Base-by-base conservation (phyloP, 495 filamentous ascomycete species). In the Gamarada debralockiae region DNA sequence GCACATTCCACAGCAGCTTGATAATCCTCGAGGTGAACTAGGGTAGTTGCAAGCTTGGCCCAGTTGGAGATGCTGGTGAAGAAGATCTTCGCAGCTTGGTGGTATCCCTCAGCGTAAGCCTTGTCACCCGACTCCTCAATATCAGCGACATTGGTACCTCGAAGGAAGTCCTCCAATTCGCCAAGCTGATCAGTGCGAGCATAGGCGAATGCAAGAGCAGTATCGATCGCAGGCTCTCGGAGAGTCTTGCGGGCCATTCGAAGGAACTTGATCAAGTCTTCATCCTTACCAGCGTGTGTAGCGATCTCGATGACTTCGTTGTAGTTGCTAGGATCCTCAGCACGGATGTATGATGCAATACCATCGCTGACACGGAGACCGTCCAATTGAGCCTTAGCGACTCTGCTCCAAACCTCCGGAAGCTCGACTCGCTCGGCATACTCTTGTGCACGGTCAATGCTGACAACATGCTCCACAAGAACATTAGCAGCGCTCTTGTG, bases 71-170 rank as follows among this genome's bases (percentile, higher is more conserved):
- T 95, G 76, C 87, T 97, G 45, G 83, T 89, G 72, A 84, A 99
- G 78, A 99, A 97, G 65, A 97, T 97, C 80, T 99, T 99, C 53
- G 95, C 90, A 21, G 95, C 95, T 72, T 96, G 86, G 64, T 96
- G 90, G 65, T 86, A 88, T 39, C 92, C 92, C 70, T 97, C 93
- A 59, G 83, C 85, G 65, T 96, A 97, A 25, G 95, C 93, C 75
- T 95, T 96, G 77, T 99, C 95, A 73, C 95, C 95, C 34, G 90
- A 96, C 50, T 92, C 85, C 60, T 97, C 95, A 52, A 97, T 75
- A 61, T 97, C 90, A 44, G 95, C 92, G 50, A 97, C 93, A 57
- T 99, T 99, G 40, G 90, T 91, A 18, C 84, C 82, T 48, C 89
- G 87, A 60, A 99, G 73, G 80, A 99, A 99, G 71, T 97, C 92